A percentile compares a stretch with the other conserved stretches of the same genome.
These are phyloP conservation scores for Phytophthora quininea DNA, from an alignment of 352 stramenopile species.

Conservation along the genomic window DNA sequence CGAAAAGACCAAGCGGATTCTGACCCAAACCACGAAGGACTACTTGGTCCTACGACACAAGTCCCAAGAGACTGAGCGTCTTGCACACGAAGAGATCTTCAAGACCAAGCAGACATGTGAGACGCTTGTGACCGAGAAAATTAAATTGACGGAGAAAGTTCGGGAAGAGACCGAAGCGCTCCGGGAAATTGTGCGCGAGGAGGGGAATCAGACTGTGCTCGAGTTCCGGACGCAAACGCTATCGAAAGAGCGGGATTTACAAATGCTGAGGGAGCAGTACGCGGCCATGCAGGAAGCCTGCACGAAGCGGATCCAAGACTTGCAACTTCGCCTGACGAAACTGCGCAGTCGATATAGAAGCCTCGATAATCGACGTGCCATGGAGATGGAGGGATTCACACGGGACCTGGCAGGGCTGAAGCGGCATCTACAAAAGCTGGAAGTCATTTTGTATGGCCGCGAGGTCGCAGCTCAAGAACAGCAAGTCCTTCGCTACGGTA, in stretches of 20 bases:
- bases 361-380: conserved; percentile 68
- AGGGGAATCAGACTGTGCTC: conserved; percentile 59
- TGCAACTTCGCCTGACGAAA: conserved; percentile 72
- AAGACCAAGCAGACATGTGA: conserved; percentile 47
- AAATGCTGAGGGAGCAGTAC: conserved; percentile 83
- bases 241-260: conserved; percentile 66
- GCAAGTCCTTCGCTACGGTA: conserved; percentile 52
- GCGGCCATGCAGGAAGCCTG: conserved; percentile 75
- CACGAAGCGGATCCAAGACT: conserved; percentile 66
- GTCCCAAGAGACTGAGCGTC: conserved; percentile 62
- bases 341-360: conserved; percentile 61
- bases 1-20: conserved; percentile 58
- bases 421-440: conserved; percentile 72
- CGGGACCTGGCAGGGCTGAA: conserved; percentile 66
- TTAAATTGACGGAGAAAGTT: conserved; percentile 45
- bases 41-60: conserved; percentile 79
- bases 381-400: conserved; percentile 89
- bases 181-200: conserved; percentile 52
- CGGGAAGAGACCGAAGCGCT: conserved; percentile 51
- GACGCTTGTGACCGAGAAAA: conserved; percentile 47
- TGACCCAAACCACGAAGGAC: conserved; percentile 77
- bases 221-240: conserved; percentile 64
- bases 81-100: conserved; percentile 65
- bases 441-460: conserved; percentile 70
- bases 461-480: conserved; percentile 51